phyloP scores from a whole-genome alignment of 2,329 filamentous ascomycete species.

The Colletotrichum siamense region DNA sequence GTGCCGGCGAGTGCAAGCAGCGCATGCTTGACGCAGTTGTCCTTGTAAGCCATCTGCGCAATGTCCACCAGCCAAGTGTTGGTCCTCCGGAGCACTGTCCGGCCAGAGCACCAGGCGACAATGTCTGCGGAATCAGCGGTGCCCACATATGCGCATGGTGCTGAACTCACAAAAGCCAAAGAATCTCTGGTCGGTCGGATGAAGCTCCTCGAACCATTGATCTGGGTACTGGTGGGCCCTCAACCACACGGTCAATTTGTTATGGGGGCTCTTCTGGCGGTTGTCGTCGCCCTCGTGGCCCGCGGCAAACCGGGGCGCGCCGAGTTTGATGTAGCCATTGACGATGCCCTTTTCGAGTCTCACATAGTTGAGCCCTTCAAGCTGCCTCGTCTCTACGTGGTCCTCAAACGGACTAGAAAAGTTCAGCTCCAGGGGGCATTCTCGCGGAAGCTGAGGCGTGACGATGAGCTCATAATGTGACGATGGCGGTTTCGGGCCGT shows the following conservation, averaged over 20 bases:
- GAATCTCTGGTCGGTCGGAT: neutral
- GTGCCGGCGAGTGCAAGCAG: slow-evolving; percentile 46
- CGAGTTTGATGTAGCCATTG: slow-evolving; percentile 22
- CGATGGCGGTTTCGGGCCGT: neutral
- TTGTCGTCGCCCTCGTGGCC: neutral
- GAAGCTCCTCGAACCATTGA: neutral
- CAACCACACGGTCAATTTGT: neutral
- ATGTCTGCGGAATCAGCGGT: slow-evolving; percentile 32
- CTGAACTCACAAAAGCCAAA: slow-evolving; percentile 18
- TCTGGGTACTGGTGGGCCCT: neutral
- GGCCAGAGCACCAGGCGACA: slow-evolving; percentile 45
- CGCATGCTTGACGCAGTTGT: slow-evolving; percentile 37
- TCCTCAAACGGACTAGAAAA: slow-evolving; percentile 19
- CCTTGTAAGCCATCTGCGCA: slow-evolving; percentile 39
- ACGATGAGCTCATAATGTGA: neutral
- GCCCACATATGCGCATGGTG: neutral
- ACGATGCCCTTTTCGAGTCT: neutral
- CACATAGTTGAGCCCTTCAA: neutral
- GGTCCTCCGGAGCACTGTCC: slow-evolving; percentile 40
- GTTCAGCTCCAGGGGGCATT: neutral
- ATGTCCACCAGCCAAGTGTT: slow-evolving; percentile 47
- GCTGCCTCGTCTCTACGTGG: neutral
- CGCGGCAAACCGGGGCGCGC: neutral
- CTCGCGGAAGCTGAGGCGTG: neutral
- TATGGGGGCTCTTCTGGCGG: neutral